phyloP scores from a whole-genome alignment of 1,139 yeast genomes.

The Debaryomyces udenii region DNA sequence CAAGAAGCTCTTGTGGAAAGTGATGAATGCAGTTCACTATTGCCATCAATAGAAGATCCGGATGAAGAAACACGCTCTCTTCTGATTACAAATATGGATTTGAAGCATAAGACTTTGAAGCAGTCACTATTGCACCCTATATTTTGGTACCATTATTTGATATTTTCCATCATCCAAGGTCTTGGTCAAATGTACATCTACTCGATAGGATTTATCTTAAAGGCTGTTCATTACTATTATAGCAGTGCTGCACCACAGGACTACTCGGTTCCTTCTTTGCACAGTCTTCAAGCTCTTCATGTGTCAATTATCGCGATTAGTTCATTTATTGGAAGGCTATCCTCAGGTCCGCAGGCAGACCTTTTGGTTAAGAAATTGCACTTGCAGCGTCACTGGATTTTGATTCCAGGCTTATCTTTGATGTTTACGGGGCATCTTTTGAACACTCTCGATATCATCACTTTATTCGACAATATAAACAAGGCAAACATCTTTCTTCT shows the following conservation, averaged over 20 bases:
- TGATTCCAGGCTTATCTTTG: slow-evolving; percentile 52
- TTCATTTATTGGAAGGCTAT: slow-evolving; percentile 67
- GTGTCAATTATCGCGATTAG: slow-evolving; percentile 71
- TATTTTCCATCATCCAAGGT: slow-evolving; percentile 40
- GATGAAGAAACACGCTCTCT: slow-evolving; percentile 5
- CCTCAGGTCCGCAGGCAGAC: slow-evolving; percentile 73
- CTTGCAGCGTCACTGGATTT: slow-evolving; percentile 71
- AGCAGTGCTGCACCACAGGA: slow-evolving; percentile 21
- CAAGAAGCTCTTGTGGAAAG: slow-evolving; percentile 12
- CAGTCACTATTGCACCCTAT: slow-evolving; percentile 28
- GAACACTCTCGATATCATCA: slow-evolving; percentile 34
- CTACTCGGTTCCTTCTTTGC: slow-evolving; percentile 22
- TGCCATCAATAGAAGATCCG: slow-evolving; percentile 8
- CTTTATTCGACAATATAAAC: slow-evolving; percentile 25
- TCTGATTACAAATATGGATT: slow-evolving; percentile 9
- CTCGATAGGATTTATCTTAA: slow-evolving; percentile 55
- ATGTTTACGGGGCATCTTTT: slow-evolving; percentile 45
- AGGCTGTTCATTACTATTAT: slow-evolving; percentile 46
- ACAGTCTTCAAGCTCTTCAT: slow-evolving; percentile 64
- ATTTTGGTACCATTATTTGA: slow-evolving; percentile 49
- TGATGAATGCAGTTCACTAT: slow-evolving; percentile 11
- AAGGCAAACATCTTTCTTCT: slow-evolving; percentile 40
- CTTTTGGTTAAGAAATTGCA: slow-evolving; percentile 51
- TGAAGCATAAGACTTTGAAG: slow-evolving; percentile 20
- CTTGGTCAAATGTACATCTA: slow-evolving; percentile 48